Evolutionary conservation across 495 filamentous ascomycete genomes (phyloP).

Genomic region (Tuber borchii): DNA sequence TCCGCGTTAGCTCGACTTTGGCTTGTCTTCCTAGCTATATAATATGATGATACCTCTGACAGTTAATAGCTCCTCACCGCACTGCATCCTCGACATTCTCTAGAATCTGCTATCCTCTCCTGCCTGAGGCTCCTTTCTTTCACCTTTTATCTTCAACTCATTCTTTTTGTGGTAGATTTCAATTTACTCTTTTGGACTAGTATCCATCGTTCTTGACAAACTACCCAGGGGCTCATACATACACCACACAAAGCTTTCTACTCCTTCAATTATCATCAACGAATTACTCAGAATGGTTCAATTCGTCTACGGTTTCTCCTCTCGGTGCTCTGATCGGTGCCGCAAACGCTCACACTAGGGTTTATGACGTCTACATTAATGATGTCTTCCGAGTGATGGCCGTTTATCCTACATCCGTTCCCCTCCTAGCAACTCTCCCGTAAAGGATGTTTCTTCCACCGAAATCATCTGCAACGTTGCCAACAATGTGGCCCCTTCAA

Average conservation of each 20-base stretch:
- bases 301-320: slow-evolving; percentile 36
- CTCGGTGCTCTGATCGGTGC: slow-evolving; percentile 43
- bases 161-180: slow-evolving; percentile 36
- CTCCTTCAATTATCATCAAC: neutral
- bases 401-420: slow-evolving; percentile 47
- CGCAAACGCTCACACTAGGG: slow-evolving; percentile 46
- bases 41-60: slow-evolving; percentile 13
- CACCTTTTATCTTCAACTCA: slow-evolving; percentile 23
- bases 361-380: slow-evolving; percentile 48
- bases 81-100: slow-evolving; percentile 17
- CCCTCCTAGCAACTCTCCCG: slow-evolving; percentile 48
- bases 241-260: neutral
- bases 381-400: slow-evolving; percentile 46
- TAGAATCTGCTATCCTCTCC: slow-evolving; percentile 17
- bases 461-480: slow-evolving; percentile 45
- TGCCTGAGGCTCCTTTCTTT: slow-evolving; percentile 30
- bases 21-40: slow-evolving; percentile 5
- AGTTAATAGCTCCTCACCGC: slow-evolving; percentile 12
- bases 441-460: slow-evolving; percentile 48
- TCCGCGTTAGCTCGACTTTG: neutral
- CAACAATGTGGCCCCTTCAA: slow-evolving; percentile 1
- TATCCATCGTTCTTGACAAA: slow-evolving; percentile 27
- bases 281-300: slow-evolving; percentile 44
- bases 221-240: neutral
- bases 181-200: slow-evolving; percentile 22